phyloP scores from a whole-genome alignment of 495 filamentous ascomycete species.

The Hypoxylon subgilvum region DNA sequence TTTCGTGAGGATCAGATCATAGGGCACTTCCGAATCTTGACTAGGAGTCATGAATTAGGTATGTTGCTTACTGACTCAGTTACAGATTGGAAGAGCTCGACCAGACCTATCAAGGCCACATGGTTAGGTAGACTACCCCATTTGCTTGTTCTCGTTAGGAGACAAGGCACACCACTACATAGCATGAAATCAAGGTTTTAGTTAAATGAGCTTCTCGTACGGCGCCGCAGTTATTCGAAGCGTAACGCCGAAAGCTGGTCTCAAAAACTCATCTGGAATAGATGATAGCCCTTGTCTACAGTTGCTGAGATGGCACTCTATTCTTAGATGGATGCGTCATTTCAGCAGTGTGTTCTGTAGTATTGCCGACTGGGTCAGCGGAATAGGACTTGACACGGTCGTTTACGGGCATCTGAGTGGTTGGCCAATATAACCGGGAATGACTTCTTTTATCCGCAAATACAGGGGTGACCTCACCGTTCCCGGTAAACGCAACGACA shows the following conservation, averaged over 20 bases:
- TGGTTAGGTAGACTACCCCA: conserved; percentile 31
- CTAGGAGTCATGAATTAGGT: conserved; percentile 17
- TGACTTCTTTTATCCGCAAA: conserved; percentile 36
- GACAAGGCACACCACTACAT: conserved; percentile 25
- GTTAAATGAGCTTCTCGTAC: background rate
- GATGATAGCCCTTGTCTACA: too few species aligned
- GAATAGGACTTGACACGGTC: background rate
- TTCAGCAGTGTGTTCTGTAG: conserved; percentile 4
- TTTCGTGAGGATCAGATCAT: too few species aligned
- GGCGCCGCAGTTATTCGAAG: background rate
- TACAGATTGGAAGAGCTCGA: conserved; percentile 36
- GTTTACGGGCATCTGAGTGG: conserved; percentile 15
- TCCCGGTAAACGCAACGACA: conserved; percentile 31
- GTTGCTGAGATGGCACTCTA: too few species aligned
- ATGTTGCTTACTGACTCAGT: conserved; percentile 36
- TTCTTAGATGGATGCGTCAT: conserved; percentile 24
- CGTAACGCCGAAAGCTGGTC: background rate
- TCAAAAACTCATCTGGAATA: too few species aligned
- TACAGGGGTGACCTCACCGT: conserved; percentile 18
- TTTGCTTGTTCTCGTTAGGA: conserved; percentile 33
- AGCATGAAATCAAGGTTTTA: conserved; percentile 33
- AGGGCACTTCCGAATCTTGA: too few species aligned
- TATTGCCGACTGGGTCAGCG: conserved; percentile 16
- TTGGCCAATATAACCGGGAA: conserved; percentile 30
- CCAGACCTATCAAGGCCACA: conserved; percentile 11